Conservation (phyloP, 805 yeast genomes). For the Candida silvicultrix region DNA sequence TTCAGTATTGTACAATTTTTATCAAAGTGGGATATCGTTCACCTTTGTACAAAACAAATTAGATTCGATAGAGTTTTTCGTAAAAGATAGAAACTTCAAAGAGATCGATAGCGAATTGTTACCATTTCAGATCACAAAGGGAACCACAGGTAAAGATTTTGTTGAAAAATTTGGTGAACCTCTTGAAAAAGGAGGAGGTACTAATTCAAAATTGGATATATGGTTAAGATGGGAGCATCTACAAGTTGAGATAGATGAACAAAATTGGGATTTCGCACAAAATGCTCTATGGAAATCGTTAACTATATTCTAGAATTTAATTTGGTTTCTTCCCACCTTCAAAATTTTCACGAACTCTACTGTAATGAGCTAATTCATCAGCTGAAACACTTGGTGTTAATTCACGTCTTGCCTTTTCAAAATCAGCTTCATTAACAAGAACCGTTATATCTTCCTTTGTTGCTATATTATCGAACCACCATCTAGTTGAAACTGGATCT, state of each 20-base stretch:
- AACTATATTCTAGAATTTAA: constrained; percentile 9
- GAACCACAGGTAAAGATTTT: constrained; percentile 23
- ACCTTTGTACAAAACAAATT: constrained; percentile 9
- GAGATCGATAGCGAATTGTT: constrained; percentile 16
- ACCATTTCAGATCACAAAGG: neutral
- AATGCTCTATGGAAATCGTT: constrained; percentile 23
- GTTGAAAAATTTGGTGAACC: constrained; percentile 34
- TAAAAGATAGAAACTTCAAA: constrained; percentile 15
- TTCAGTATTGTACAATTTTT: constrained; percentile 15
- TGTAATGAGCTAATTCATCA: constrained; percentile 80
- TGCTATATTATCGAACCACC: constrained; percentile 89
- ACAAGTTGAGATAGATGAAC: constrained; percentile 30
- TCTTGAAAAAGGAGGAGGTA: constrained; percentile 35
- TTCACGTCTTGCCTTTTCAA: constrained; percentile 64
- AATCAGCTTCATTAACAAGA: constrained; percentile 64
- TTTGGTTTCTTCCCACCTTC: constrained; percentile 47
- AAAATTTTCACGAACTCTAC: constrained; percentile 71
- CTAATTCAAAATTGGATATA: constrained; percentile 24
- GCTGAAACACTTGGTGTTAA: constrained; percentile 82
- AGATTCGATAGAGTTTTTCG: constrained; percentile 31
- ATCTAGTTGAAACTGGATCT: constrained; percentile 54
- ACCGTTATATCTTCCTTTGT: constrained; percentile 61
- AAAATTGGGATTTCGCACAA: constrained; percentile 29
- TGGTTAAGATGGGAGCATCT: constrained; percentile 33
- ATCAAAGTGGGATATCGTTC: constrained; percentile 19